These are phyloP conservation scores for Cornus florida DNA, from an alignment of 148 eudicot genomes.

Conservation along the genomic window DNA sequence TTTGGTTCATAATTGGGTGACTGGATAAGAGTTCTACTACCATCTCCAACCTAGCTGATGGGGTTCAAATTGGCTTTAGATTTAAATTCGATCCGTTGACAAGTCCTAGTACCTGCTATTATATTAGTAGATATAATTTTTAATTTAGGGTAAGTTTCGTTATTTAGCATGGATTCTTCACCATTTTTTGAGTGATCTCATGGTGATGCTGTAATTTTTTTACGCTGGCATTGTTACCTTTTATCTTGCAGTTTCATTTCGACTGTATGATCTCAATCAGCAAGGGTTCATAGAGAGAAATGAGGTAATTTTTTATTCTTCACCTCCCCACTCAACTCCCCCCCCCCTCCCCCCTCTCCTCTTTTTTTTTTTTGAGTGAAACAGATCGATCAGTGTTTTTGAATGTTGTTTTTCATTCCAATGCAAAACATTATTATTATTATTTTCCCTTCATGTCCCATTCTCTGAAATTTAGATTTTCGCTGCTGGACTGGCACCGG, in stretches of 20 bases:
- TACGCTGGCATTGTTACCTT: neutral
- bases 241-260: constrained; percentile 40
- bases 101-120: no score
- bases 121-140: neutral
- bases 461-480: neutral
- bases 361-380: neutral
- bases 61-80: neutral
- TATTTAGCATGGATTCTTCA: neutral
- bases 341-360: neutral
- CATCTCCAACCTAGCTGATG: no score
- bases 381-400: neutral
- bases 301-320: constrained; percentile 23
- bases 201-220: neutral
- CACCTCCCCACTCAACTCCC: no score
- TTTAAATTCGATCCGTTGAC: neutral
- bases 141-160: neutral
- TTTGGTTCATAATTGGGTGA: no score
- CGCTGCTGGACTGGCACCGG: neutral
- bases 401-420: neutral
- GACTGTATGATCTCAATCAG: constrained; percentile 44
- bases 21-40: no score
- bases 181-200: neutral
- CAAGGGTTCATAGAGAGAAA: constrained; percentile 44
- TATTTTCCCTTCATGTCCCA: neutral
- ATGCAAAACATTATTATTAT: neutral